These are phyloP conservation scores for Suillus hirtellus DNA, from an alignment of 768 basidiomycete species.

Conservation along the genomic window DNA sequence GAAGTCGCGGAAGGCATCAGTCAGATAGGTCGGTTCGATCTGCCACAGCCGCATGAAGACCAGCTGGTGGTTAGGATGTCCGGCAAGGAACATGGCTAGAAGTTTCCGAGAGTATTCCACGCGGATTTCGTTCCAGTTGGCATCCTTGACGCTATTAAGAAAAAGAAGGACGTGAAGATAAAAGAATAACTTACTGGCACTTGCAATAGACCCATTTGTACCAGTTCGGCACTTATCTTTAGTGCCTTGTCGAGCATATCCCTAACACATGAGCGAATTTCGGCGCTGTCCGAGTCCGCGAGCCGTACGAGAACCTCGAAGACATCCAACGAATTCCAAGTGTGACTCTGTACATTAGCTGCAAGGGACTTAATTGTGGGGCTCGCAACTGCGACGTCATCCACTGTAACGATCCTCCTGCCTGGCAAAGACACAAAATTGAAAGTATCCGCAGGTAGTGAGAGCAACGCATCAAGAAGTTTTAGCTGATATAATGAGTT, in stretches of 20 bases:
- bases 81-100: constrained; percentile 85
- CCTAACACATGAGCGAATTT: constrained; percentile 74
- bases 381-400: constrained; percentile 81
- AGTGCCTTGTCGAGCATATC: constrained; percentile 95
- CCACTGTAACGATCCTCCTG: constrained; percentile 80
- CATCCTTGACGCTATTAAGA: constrained; percentile 45
- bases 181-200: constrained; percentile 65
- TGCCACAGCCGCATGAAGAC: constrained; percentile 98
- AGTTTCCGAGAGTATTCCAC: constrained; percentile 85
- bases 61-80: constrained; percentile 92
- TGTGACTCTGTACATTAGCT: constrained; percentile 85
- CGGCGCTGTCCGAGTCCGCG: constrained; percentile 67
- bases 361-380: constrained; percentile 92
- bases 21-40: constrained; percentile 81
- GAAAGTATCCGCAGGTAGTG: constrained; percentile 87
- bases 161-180: constrained; percentile 11
- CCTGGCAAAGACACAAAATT: constrained; percentile 89
- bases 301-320: constrained; percentile 85
- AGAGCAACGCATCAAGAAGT: constrained; percentile 85
- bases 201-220: constrained; percentile 90
- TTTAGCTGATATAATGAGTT: constrained; percentile 86
- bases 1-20: constrained; percentile 86
- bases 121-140: constrained; percentile 86
- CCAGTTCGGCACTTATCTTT: constrained; percentile 90
- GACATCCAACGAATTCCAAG: constrained; percentile 93